phyloP scores from a whole-genome alignment of 768 basidiomycete genomes.

The Sarcodon aspratus region DNA sequence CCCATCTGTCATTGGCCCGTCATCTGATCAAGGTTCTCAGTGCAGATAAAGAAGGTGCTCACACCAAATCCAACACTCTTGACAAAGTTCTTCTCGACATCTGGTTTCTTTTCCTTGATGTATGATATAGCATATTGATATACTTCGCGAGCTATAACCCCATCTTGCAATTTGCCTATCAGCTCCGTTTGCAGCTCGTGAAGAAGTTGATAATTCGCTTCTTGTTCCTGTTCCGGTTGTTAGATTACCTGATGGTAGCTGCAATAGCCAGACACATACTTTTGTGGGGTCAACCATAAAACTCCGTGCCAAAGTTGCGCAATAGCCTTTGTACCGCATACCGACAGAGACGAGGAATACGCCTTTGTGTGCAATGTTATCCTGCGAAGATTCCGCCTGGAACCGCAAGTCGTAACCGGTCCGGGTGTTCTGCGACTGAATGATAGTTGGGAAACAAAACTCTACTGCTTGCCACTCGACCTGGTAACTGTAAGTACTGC shows the following conservation, averaged over 20 bases:
- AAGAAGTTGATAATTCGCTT: slow-evolving; percentile 73
- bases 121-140: slow-evolving; percentile 65
- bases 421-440: slow-evolving; percentile 81
- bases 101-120: slow-evolving; percentile 68
- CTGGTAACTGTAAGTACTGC: slow-evolving; percentile 25
- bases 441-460: slow-evolving; percentile 91
- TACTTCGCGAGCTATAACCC: slow-evolving; percentile 65
- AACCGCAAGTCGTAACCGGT: slow-evolving; percentile 83
- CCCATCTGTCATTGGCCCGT: slow-evolving; percentile 52
- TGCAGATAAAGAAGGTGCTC: slow-evolving; percentile 15
- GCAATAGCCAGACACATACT: slow-evolving; percentile 26
- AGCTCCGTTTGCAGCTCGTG: slow-evolving; percentile 70
- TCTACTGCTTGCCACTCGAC: slow-evolving; percentile 86
- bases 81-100: slow-evolving; percentile 72
- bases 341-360: slow-evolving; percentile 84
- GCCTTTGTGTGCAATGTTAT: slow-evolving; percentile 77
- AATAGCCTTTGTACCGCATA: slow-evolving; percentile 87
- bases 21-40: background rate
- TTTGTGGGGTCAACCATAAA: slow-evolving; percentile 93
- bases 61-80: slow-evolving; percentile 91
- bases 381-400: slow-evolving; percentile 75
- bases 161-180: slow-evolving; percentile 68
- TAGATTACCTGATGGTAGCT: background rate
- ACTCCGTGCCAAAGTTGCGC: slow-evolving; percentile 84
- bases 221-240: slow-evolving; percentile 61